Evolutionary conservation across 352 stramenopile species (phyloP).

Genomic region (Elongisporangium undulatum): DNA sequence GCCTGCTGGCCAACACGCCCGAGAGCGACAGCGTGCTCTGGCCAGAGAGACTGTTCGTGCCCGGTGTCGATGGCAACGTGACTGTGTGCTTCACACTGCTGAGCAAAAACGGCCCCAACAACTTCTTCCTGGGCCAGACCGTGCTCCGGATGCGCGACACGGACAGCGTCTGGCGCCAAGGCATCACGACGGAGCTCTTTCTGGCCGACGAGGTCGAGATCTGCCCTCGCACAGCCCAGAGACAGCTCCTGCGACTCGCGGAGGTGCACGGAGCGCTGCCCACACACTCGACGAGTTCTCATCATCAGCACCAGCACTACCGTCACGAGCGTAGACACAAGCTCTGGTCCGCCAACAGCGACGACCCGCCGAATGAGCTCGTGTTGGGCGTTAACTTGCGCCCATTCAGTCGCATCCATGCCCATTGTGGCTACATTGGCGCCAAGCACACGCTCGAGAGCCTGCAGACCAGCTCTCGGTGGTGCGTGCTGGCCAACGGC

Average conservation of each 20-base stretch:
- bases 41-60: constrained; percentile 59
- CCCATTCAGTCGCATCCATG: constrained; percentile 41
- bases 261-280: constrained; percentile 11
- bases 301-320: neutral
- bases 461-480: constrained; percentile 56
- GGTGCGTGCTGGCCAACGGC: constrained; percentile 65
- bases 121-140: constrained; percentile 66
- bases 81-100: constrained; percentile 69
- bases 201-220: constrained; percentile 47
- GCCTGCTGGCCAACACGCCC: neutral
- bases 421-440: constrained; percentile 64
- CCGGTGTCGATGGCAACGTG: constrained; percentile 58
- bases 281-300: neutral
- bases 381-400: constrained; percentile 32
- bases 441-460: constrained; percentile 62
- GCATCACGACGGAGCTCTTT: constrained; percentile 29
- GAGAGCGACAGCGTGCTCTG: constrained; percentile 37
- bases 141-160: constrained; percentile 43
- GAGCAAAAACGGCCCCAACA: constrained; percentile 75
- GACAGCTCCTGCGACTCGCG: constrained; percentile 34
- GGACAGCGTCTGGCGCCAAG: constrained; percentile 40
- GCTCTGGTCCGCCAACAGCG: neutral
- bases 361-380: neutral
- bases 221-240: constrained; percentile 54
- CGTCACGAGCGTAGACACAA: neutral